phyloP scores from a whole-genome alignment of 1,284 basidiomycete species.

The Trichosporon inkin region DNA sequence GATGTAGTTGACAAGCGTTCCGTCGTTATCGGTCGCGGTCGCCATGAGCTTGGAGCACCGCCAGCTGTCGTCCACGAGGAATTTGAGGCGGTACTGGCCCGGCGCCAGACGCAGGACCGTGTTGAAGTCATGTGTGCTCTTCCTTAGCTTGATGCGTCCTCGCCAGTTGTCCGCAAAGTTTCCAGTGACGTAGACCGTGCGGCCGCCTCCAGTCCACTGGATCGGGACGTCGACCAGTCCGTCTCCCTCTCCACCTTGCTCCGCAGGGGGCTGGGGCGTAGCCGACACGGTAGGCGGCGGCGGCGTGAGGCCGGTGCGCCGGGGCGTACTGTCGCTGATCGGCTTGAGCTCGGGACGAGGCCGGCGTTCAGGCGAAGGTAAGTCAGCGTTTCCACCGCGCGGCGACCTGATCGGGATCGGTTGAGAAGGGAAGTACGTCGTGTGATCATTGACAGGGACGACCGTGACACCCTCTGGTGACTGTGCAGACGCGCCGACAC shows the following conservation, averaged over 20 bases:
- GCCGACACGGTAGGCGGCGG: constrained; percentile 33
- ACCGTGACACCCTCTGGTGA: constrained; percentile 17
- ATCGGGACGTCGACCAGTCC: constrained; percentile 44
- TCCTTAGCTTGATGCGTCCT: constrained; percentile 54
- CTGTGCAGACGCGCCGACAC: neutral
- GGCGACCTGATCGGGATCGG: constrained; percentile 27
- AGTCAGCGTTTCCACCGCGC: constrained; percentile 8
- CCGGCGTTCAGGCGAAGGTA: constrained; percentile 10
- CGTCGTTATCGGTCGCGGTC: constrained; percentile 90
- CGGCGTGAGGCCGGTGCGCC: constrained; percentile 25
- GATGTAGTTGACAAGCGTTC: constrained; percentile 91
- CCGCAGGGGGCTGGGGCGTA: constrained; percentile 29
- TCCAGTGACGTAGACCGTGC: constrained; percentile 57
- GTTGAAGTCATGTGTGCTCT: constrained; percentile 53
- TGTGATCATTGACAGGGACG: constrained; percentile 24
- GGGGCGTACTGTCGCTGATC: constrained; percentile 16
- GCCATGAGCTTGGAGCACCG: constrained; percentile 70
- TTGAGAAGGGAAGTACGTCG: constrained; percentile 22
- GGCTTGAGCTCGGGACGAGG: constrained; percentile 22
- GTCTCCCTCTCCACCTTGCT: constrained; percentile 23
- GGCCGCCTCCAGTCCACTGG: constrained; percentile 51
- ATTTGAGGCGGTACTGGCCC: constrained; percentile 92
- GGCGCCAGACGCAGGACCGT: constrained; percentile 62
- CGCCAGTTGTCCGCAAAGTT: constrained; percentile 59
- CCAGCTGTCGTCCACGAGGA: constrained; percentile 91